These are phyloP conservation scores for Gynochthodes officinalis DNA, from an alignment of 257 asterid species.

Conservation along the genomic window DNA sequence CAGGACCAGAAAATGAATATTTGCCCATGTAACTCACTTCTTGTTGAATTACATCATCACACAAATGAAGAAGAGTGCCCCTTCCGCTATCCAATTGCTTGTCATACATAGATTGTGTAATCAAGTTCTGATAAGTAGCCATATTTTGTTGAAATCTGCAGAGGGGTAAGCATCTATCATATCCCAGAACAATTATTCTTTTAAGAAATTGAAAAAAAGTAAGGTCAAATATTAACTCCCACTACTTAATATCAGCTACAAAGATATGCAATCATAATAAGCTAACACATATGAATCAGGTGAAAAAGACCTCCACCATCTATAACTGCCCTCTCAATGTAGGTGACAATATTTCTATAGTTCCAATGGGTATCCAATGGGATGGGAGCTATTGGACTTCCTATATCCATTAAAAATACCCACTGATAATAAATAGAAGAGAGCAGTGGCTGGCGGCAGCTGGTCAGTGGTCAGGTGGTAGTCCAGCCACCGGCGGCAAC, in stretches of 20 bases:
- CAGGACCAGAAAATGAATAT: not conserved
- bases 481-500: too few relatives aligned
- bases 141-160: constrained; percentile 92
- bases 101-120: constrained; percentile 99
- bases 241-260: not conserved
- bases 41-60: constrained; percentile 98
- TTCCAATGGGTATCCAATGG: too few relatives aligned
- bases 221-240: not conserved
- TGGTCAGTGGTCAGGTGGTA: too few relatives aligned
- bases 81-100: constrained; percentile 96
- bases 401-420: too few relatives aligned
- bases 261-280: not conserved
- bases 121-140: constrained; percentile 85
- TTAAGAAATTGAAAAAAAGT: not conserved
- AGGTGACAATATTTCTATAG: too few relatives aligned
- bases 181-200: not conserved
- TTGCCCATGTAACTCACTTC: constrained; percentile 49
- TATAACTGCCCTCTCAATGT: not conserved
- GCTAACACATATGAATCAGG: not conserved
- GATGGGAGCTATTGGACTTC: too few relatives aligned
- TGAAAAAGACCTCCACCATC: not conserved
- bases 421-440: too few relatives aligned
- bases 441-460: too few relatives aligned
- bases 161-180: constrained; percentile 26
- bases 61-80: constrained; percentile 97